Evolutionary conservation across 1,284 basidiomycete species (phyloP).

Genomic region (Ustilago xerochloae): DNA sequence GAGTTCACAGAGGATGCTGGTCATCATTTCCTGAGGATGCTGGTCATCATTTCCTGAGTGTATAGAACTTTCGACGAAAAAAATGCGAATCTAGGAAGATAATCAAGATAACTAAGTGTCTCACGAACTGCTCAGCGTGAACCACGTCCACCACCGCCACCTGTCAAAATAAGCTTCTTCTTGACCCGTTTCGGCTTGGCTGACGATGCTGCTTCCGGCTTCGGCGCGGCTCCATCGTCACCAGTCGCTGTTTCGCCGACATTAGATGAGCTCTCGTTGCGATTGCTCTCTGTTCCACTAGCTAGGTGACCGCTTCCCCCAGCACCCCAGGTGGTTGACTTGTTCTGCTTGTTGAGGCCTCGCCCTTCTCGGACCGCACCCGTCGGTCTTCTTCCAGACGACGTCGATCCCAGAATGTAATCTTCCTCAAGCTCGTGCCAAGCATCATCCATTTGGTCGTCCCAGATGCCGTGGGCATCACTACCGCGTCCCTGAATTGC

Average conservation of each 20-base stretch:
- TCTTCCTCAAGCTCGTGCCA: conserved; percentile 66
- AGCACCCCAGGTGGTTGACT: conserved; percentile 1
- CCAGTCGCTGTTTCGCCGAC: neutral
- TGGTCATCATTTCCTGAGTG: too few relatives aligned
- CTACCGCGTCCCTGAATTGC: conserved; percentile 37
- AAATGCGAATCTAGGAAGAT: too few relatives aligned
- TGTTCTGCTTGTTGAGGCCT: conserved; percentile 38
- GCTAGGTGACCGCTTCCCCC: conserved; percentile 1
- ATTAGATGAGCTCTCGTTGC: neutral
- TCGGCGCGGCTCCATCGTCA: neutral
- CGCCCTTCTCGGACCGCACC: conserved; percentile 28
- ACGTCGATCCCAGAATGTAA: conserved; percentile 54
- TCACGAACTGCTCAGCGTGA: too few relatives aligned
- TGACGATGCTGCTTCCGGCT: neutral
- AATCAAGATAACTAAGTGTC: too few relatives aligned
- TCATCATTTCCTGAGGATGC: too few relatives aligned
- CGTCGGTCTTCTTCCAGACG: conserved; percentile 29
- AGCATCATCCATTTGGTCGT: conserved; percentile 62
- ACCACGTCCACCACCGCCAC: conserved; percentile 53
- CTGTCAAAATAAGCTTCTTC: conserved; percentile 65
- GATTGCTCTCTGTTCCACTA: neutral
- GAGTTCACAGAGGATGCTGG: too few relatives aligned
- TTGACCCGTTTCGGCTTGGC: conserved; percentile 50
- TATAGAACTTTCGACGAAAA: too few relatives aligned
- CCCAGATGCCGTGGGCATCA: conserved; percentile 34